A percentile compares a stretch with the other conserved stretches of the same genome.
phyloP scores from a whole-genome alignment of 129 eudicot species.

The Tagetes patula region DNA sequence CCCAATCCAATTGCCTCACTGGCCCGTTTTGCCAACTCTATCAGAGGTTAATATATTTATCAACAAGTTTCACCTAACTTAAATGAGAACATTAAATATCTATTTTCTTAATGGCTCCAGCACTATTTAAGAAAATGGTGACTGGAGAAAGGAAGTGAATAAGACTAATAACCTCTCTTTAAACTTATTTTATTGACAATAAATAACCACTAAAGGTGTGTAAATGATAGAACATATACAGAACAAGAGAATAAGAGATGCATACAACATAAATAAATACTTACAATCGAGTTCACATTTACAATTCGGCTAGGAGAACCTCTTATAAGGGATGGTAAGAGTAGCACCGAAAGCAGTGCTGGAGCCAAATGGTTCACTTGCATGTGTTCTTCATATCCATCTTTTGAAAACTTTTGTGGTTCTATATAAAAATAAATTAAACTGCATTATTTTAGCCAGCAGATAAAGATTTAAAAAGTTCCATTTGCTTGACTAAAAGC shows the following conservation, averaged over 20 bases:
- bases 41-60: neutral
- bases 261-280: conserved; percentile 26
- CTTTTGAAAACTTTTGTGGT: conserved; percentile 82
- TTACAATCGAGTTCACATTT: conserved; percentile 87
- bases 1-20: neutral
- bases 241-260: neutral
- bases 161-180: neutral
- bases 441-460: conserved; percentile 18
- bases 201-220: neutral
- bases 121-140: neutral
- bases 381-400: conserved; percentile 92
- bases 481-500: neutral
- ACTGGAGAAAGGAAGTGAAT: neutral
- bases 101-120: neutral
- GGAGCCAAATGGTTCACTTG: conserved; percentile 99
- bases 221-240: neutral
- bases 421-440: conserved; percentile 44
- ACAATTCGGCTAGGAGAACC: conserved; percentile 98
- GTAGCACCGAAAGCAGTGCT: conserved; percentile 78
- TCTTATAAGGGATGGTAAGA: conserved; percentile 86
- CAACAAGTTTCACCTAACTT: conserved; percentile 2
- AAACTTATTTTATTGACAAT: conserved; percentile 2
- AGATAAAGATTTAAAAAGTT: neutral
- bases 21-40: neutral
- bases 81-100: neutral